These are phyloP conservation scores for Gossypium mustelinum DNA, from an alignment of 345 rosid species.

Conservation along the genomic window DNA sequence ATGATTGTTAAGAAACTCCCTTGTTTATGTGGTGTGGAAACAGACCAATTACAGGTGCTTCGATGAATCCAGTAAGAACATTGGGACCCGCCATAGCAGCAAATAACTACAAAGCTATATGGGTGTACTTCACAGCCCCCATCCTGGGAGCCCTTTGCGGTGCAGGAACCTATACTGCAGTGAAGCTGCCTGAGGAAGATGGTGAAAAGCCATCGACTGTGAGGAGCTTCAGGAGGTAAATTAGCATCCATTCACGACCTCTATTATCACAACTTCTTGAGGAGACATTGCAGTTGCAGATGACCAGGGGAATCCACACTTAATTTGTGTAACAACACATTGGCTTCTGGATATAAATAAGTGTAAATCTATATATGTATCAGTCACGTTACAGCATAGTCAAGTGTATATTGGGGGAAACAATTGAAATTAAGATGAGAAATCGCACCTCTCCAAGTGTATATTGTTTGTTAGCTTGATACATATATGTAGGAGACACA, in stretches of 20 bases:
- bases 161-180: slow-evolving; percentile 74
- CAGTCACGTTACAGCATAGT: background rate
- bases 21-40: background rate
- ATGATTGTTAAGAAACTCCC: background rate
- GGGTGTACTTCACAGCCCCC: slow-evolving; percentile 84
- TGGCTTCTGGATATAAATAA: background rate
- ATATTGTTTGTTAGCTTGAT: background rate
- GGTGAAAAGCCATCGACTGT: slow-evolving; percentile 32
- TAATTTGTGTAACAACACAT: background rate
- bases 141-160: slow-evolving; percentile 79
- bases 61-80: slow-evolving; percentile 90
- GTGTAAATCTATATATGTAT: background rate
- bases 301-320: background rate
- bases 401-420: background rate
- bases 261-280: background rate
- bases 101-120: slow-evolving; percentile 74
- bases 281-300: slow-evolving; percentile 1
- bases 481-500: no score
- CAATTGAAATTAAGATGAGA: background rate
- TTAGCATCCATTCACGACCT: background rate
- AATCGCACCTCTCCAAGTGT: background rate
- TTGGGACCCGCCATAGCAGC: slow-evolving; percentile 83
- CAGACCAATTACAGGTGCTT: slow-evolving; percentile 75
- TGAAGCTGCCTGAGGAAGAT: slow-evolving; percentile 68
- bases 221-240: slow-evolving; percentile 60